A percentile compares a stretch with the other conserved stretches of the same genome.
These are phyloP conservation scores for Prinsepia uniflora DNA, from an alignment of 306 rosid species.

Conservation along the genomic window DNA sequence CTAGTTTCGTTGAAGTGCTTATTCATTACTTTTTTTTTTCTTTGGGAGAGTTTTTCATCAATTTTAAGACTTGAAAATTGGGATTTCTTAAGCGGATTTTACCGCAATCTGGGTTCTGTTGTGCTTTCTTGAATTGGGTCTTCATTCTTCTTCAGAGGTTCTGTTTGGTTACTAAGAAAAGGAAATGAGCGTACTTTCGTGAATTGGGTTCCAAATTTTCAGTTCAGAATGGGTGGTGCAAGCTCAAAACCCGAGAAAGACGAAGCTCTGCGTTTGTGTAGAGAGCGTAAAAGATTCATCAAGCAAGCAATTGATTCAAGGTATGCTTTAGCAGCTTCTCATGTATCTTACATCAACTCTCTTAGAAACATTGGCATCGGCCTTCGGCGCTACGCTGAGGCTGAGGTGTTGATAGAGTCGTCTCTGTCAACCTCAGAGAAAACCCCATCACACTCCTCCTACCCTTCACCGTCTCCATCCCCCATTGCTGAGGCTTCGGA, in stretches of 20 bases:
- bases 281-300: constrained; percentile 68
- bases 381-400: constrained; percentile 79
- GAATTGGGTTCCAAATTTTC: constrained; percentile 22
- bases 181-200: constrained; percentile 29
- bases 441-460: constrained; percentile 85
- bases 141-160: neutral
- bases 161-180: constrained; percentile 13
- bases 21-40: neutral
- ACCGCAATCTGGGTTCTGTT: neutral
- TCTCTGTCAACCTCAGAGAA: constrained; percentile 78
- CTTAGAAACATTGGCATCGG: constrained; percentile 69
- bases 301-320: constrained; percentile 84
- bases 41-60: neutral
- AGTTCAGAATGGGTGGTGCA: constrained; percentile 60
- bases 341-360: constrained; percentile 70
- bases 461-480: constrained; percentile 78
- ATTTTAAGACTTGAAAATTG: neutral
- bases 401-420: constrained; percentile 70
- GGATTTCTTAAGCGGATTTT: neutral
- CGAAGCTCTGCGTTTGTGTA: constrained; percentile 76
- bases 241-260: constrained; percentile 72
- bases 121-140: constrained; percentile 3
- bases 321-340: constrained; percentile 80
- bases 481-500: constrained; percentile 57
- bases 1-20: neutral